Evolutionary conservation across 1,139 yeast genomes (phyloP), one percentile per base, ranked within the genome.

Genomic region (Suhomyces ambrosiae): DNA sequence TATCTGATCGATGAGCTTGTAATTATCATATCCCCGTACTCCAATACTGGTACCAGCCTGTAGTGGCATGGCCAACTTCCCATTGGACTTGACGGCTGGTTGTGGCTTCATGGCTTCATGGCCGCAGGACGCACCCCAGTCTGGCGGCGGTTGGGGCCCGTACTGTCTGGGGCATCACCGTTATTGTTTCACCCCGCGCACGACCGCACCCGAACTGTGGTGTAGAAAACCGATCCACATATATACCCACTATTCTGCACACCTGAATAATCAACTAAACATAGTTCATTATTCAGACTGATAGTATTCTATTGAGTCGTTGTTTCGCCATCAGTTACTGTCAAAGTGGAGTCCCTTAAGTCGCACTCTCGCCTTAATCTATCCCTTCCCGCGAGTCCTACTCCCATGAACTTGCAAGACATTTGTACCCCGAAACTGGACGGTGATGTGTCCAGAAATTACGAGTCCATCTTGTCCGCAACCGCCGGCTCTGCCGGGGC

Each of bases 321-420:
- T 12, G 14, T 9, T 11, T 18, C 5, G 21, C 8, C 21, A 18
- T 18, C 5, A 18, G 12, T 6, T 10, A 26, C 27, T 14, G 29
- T 15, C 29, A 8, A 12, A 26, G 17, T 31, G 33, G 28, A 31
- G 18, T 31, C 33, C 18, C 22, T 31, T n/a, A 4, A n/a, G 18
- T 24, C 28, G 7, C 23, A 11, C 17, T 13, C 35, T 27, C 15
- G 27, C 27, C 8, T 28, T 13, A 28, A 14, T 23, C 23, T 19
- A 15, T 27, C 11, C 17, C 14, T 12, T 19, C 33, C 32, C n/a
- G 27, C 27, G 23, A 35, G 34, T 27, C 33, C 35, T 13, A 12
- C 27, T 15, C 28, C 37, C 15, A 48, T 48, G 52, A 41, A 48
- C 33, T 42, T 48, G 26, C 49, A 43, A 24, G 50, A 46, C 17